A percentile compares a stretch with the other conserved stretches of the same genome.
Evolutionary conservation across 176 grass and related monocot species (phyloP).

Genomic region (Zea luxurians): DNA sequence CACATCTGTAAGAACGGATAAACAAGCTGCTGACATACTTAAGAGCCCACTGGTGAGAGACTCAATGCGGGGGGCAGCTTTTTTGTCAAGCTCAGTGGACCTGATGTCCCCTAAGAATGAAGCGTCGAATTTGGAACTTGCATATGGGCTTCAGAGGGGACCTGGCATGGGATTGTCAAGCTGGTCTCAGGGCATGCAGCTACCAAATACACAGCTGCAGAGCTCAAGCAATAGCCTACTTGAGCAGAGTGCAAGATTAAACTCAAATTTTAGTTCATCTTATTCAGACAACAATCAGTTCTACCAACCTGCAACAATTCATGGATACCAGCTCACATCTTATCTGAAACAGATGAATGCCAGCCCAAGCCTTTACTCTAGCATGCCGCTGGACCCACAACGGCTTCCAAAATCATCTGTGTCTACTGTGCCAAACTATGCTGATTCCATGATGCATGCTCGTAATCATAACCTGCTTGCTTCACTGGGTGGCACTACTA

Average conservation of each 20-base stretch:
- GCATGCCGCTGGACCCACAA: constrained; percentile 54
- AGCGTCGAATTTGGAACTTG: constrained; percentile 57
- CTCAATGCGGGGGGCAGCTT: constrained; percentile 39
- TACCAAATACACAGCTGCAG: constrained; percentile 48
- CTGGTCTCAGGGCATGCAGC: constrained; percentile 79
- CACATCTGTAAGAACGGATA: constrained; percentile 57
- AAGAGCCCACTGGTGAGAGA: constrained; percentile 60
- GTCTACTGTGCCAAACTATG: constrained; percentile 47
- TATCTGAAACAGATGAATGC: constrained; percentile 75
- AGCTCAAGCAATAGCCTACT: constrained; percentile 55
- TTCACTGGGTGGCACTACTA: constrained; percentile 60
- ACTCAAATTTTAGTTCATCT: constrained; percentile 63
- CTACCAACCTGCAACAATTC: constrained; percentile 93
- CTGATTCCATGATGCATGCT: constrained; percentile 54
- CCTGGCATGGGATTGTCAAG: constrained; percentile 47
- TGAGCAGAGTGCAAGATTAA: constrained; percentile 53
- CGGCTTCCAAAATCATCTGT: constrained; percentile 52
- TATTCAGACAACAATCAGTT: constrained; percentile 71
- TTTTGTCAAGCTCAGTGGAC: constrained; percentile 46
- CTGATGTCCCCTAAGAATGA: constrained; percentile 49
- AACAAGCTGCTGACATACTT: constrained; percentile 56
- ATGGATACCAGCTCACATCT: constrained; percentile 80
- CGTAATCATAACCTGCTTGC: constrained; percentile 61
- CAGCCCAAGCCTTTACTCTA: constrained; percentile 62
- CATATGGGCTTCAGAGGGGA: constrained; percentile 72